Evolutionary conservation across 495 filamentous ascomycete species (phyloP), one percentile per base, ranked within the genome.

Genomic region (Penicillium simplicissimum): DNA sequence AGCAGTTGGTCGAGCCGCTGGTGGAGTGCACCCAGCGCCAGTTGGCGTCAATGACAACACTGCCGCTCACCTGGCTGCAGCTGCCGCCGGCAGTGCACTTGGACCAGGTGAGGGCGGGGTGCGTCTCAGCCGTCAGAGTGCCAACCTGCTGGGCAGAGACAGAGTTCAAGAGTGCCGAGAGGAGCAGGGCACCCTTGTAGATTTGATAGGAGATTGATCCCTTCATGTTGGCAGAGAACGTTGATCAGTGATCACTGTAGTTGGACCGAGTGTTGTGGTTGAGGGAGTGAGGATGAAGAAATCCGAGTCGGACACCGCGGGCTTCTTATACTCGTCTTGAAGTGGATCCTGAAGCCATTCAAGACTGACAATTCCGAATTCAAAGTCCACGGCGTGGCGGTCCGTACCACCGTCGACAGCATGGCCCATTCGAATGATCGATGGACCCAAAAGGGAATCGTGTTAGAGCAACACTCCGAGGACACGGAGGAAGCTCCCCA

Each of bases 21-120:
- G 71, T 75, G 1, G 73, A 71, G 64, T 88, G 86, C 28, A 86
- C 67, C 84, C 83, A 86, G 25, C 86, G 81, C 81, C 86, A 89
- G 70, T 87, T 88, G 60, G 86, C 70, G 71, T 91, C 88, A 38
- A 90, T 75, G 34, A 86, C 84, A 52, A 91, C 72, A 33, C 79
- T 81, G 52, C 82, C 85, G 28, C 72, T 62, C 53, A 78, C 69
- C 36, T 75, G 73, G 28, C 78, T 79, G 75, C 87, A 90, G 49
- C 78, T 83, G 36, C 74, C 81, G 33, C 63, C 60, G 35, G 65
- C 71, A 13, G 80, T 78, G 71, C 87, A 90, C 49, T 77, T 82
- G 60, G 79, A 73, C 72, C 83, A 86, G 58, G 78, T 81, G 63
- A 90, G 60, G 47, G 76, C 69, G 17, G 88, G 88, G 58, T 90